Evolutionary conservation across 352 stramenopile species (phyloP).

Genomic region (Aphanomyces cochlioides): DNA sequence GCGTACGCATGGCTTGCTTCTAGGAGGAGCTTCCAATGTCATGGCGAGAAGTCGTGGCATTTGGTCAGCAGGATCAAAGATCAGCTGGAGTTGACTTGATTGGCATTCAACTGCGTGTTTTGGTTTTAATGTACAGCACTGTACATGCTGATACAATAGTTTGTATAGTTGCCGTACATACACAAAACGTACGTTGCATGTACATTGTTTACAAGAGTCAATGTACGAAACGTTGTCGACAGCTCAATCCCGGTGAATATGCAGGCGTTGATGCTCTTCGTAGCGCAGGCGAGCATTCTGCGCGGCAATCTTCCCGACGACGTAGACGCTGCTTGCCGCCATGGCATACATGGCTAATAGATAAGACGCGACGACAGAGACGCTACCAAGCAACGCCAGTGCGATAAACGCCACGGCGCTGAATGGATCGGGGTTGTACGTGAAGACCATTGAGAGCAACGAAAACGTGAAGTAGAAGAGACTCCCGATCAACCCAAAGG

Average conservation of each 20-base stretch:
- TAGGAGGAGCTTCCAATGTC: no score
- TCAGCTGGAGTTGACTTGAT: no score
- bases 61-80: no score
- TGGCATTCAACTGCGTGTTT: no score
- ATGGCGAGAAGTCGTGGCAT: no score
- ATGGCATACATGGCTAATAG: conserved; percentile 83
- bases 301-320: conserved; percentile 69
- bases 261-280: conserved; percentile 53
- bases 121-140: no score
- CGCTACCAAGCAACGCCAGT: conserved; percentile 63
- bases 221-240: no score
- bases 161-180: no score
- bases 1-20: no score
- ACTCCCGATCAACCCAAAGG: conserved; percentile 70
- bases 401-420: conserved; percentile 70
- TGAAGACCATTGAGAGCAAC: conserved; percentile 75
- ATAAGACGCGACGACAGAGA: conserved; percentile 81
- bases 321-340: conserved; percentile 74
- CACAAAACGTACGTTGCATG: no score
- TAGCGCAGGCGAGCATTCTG: conserved; percentile 74
- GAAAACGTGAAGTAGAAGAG: conserved; percentile 86
- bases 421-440: conserved; percentile 77
- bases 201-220: no score
- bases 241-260: conserved; percentile 4
- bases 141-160: no score